Evolutionary conservation across 805 yeast genomes (phyloP).

Genomic region (Metschnikowia drakensbergensis): DNA sequence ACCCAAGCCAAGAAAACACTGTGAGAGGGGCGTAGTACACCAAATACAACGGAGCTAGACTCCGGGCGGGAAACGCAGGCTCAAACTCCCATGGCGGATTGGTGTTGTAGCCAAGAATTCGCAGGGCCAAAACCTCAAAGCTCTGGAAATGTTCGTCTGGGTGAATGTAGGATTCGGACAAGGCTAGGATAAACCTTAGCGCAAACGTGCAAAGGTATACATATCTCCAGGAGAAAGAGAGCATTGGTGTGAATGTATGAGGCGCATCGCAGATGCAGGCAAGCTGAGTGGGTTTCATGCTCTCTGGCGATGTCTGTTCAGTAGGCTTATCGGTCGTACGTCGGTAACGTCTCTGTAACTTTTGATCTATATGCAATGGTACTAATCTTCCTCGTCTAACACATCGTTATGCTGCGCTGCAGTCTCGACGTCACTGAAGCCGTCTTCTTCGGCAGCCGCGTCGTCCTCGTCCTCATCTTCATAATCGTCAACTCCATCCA

Average conservation of each 20-base stretch:
- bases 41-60: conserved; percentile 63
- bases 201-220: conserved; percentile 44
- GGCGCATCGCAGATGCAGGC: conserved; percentile 4
- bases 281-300: too few relatives aligned
- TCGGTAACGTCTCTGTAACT: background rate
- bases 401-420: conserved; percentile 17
- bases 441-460: conserved; percentile 15
- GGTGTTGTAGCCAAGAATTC: conserved; percentile 42
- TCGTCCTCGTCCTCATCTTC: conserved; percentile 7
- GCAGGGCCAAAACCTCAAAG: conserved; percentile 63
- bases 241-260: conserved; percentile 3
- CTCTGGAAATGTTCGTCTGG: conserved; percentile 97
- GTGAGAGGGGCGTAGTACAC: conserved; percentile 64
- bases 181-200: conserved; percentile 51
- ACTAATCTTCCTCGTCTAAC: conserved; percentile 10
- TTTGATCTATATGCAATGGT: conserved; percentile 3
- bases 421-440: conserved; percentile 19
- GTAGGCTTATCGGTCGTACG: too few relatives aligned
- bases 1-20: conserved; percentile 25
- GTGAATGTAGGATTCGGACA: conserved; percentile 82
- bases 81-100: conserved; percentile 83
- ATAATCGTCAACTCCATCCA: conserved; percentile 8
- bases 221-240: conserved; percentile 40
- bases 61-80: conserved; percentile 56
- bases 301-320: too few relatives aligned